Evolutionary conservation across 345 rosid species (phyloP).

Genomic region (Abelmoschus esculentus): DNA sequence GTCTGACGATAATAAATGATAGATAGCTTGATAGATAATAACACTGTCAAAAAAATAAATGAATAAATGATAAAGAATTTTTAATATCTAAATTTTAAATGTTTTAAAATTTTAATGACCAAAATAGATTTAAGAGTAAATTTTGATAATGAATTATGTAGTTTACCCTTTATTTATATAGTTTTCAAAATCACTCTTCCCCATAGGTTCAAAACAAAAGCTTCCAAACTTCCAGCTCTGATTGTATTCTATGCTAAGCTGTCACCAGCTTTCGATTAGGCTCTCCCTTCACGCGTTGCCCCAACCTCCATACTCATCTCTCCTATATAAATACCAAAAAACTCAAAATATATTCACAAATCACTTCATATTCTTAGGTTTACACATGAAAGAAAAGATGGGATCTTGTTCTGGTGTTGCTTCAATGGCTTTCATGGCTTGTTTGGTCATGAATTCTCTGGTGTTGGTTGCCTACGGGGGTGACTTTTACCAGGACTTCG

Average conservation of each 20-base stretch:
- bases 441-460: constrained; percentile 17
- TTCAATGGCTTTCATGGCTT: constrained; percentile 11
- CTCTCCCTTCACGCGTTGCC: constrained; percentile 28
- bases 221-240: constrained; percentile 23
- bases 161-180: no score
- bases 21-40: no score
- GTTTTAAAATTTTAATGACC: no score
- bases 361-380: no score
- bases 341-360: no score
- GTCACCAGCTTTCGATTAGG: constrained; percentile 25
- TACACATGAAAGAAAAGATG: constrained; percentile 1
- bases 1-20: no score
- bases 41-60: no score
- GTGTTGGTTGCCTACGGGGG: constrained; percentile 25
- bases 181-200: background rate
- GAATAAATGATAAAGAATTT: no score
- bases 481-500: no score
- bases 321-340: background rate
- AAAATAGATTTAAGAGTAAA: no score
- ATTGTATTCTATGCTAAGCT: constrained; percentile 19
- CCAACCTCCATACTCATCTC: background rate
- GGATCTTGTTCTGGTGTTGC: constrained; percentile 4
- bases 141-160: no score
- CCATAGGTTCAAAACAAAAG: constrained; percentile 18
- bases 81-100: no score